These are phyloP conservation scores for Trypanosomatidae sp. DNA, from an alignment of 208 protist species.

Conservation along the genomic window DNA sequence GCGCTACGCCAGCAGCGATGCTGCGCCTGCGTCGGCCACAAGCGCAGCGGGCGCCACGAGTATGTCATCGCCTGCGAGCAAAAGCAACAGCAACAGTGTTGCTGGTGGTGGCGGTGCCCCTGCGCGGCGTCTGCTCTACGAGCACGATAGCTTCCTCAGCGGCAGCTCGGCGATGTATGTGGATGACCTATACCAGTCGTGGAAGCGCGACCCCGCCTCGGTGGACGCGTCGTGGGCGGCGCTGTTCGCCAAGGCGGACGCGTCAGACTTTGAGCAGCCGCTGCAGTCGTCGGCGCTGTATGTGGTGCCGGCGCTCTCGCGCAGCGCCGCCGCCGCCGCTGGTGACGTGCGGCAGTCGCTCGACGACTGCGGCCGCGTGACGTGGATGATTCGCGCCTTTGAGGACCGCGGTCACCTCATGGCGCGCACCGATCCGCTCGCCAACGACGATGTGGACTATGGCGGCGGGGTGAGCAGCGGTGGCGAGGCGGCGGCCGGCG, in stretches of 20 bases:
- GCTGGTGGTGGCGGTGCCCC: conserved; percentile 13
- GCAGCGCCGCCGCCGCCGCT: conserved; percentile 8
- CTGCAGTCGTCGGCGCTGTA: conserved; percentile 47
- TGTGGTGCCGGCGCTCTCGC: conserved; percentile 26
- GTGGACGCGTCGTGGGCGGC: conserved; percentile 64
- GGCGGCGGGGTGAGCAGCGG: conserved; percentile 6
- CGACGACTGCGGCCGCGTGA: conserved; percentile 59
- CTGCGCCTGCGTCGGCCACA: too few species aligned
- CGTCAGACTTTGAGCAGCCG: conserved; percentile 33
- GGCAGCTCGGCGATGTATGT: conserved; percentile 71
- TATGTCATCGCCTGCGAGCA: too few species aligned
- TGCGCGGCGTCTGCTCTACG: conserved; percentile 45
- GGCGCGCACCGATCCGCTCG: conserved; percentile 72
- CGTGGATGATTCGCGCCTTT: conserved; percentile 84
- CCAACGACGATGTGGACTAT: conserved; percentile 50
- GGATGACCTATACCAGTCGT: conserved; percentile 71
- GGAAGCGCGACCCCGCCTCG: conserved; percentile 55
- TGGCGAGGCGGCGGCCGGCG: too few species aligned
- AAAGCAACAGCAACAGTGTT: too few species aligned
- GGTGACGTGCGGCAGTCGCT: conserved; percentile 53
- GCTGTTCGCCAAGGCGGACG: conserved; percentile 28
- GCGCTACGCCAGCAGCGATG: too few species aligned
- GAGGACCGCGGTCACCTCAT: conserved; percentile 77
- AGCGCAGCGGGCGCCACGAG: too few species aligned
- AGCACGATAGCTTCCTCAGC: conserved; percentile 77